Evolutionary conservation across 352 stramenopile genomes (phyloP), one percentile per base, ranked within the genome.

Genomic region (Phytophthora multivora): DNA sequence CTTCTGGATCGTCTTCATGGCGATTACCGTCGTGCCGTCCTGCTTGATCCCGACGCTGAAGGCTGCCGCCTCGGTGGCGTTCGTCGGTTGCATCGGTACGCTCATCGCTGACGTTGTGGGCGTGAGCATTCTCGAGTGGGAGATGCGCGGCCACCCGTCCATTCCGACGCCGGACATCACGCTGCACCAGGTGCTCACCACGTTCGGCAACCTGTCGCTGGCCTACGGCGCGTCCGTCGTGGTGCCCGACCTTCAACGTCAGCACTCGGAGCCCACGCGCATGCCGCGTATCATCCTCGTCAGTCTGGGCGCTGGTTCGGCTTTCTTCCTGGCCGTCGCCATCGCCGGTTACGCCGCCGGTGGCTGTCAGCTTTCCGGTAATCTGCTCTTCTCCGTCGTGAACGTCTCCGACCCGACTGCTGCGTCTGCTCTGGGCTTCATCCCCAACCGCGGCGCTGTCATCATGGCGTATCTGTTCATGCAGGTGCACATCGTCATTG

Each of bases 281-380:
- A 82, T 85, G 75, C 75, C 75, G 1, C 66, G 75, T 6, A 66
- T 85, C 11, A 76, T 85, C 23, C 23, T 57, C 0, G 63, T 78
- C 13, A 82, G 69, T 51, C 53, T 85, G 5, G 57, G 48, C 6
- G 63, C 81, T 51, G 61, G 76, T 19, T 82, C 75, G 35, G 46
- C 39, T 0, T 72, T 83, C 52, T 83, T 83, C 71, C 46, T 79
- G 18, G 59, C 64, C 7, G 56, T 83, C 12, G 75, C 72, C 4
- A 65, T 75, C 33, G 66, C 69, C 19, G 75, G 71, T 18, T 79
- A 79, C 43, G 69, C 63, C 10, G 64, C 65, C 3, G 64, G 74
- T 33, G 74, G 71, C 19, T 83, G 74, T 36, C 74, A 83, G 47
- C 71, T 75, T 23, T 75, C 67, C n/a, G 67, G 55, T 6, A 75